Conservation (phyloP, 805 yeast genomes). For the Hemisphaericaspora nanyangensis region DNA sequence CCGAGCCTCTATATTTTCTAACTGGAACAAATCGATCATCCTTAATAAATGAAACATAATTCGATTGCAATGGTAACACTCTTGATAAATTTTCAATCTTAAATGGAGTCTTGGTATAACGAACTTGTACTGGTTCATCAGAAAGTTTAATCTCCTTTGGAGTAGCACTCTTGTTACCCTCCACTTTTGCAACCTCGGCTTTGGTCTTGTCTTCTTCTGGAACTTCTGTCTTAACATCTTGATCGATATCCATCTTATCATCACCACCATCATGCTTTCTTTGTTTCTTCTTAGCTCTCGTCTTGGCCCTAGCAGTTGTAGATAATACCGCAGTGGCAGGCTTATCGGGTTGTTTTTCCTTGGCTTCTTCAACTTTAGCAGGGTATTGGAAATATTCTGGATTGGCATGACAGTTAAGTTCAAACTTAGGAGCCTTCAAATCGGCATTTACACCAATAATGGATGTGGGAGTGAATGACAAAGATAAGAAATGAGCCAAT, state of each 20-base stretch:
- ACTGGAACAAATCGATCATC: slow-evolving; percentile 79
- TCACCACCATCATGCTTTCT: slow-evolving; percentile 46
- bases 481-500: slow-evolving; percentile 83
- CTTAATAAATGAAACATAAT: slow-evolving; percentile 72
- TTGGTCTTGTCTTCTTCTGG: slow-evolving; percentile 11
- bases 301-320: slow-evolving; percentile 91
- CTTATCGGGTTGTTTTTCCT: slow-evolving; percentile 81
- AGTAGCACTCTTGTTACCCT: slow-evolving; percentile 13
- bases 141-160: slow-evolving; percentile 31
- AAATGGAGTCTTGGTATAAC: slow-evolving; percentile 62
- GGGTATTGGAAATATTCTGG: slow-evolving; percentile 84
- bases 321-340: slow-evolving; percentile 90
- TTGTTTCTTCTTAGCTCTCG: slow-evolving; percentile 71
- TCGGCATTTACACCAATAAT: slow-evolving; percentile 79
- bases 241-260: slow-evolving; percentile 42
- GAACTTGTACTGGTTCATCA: slow-evolving; percentile 38
- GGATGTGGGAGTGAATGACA: slow-evolving; percentile 90
- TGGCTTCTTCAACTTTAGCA: slow-evolving; percentile 75
- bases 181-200: slow-evolving; percentile 10
- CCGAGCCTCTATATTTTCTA: slow-evolving; percentile 63
- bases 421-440: slow-evolving; percentile 80
- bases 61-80: slow-evolving; percentile 84
- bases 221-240: slow-evolving; percentile 13
- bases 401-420: slow-evolving; percentile 75
- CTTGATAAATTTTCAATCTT: slow-evolving; percentile 77